Base-by-base conservation (phyloP, 768 basidiomycete genomes). In the Amanita brunnescens region DNA sequence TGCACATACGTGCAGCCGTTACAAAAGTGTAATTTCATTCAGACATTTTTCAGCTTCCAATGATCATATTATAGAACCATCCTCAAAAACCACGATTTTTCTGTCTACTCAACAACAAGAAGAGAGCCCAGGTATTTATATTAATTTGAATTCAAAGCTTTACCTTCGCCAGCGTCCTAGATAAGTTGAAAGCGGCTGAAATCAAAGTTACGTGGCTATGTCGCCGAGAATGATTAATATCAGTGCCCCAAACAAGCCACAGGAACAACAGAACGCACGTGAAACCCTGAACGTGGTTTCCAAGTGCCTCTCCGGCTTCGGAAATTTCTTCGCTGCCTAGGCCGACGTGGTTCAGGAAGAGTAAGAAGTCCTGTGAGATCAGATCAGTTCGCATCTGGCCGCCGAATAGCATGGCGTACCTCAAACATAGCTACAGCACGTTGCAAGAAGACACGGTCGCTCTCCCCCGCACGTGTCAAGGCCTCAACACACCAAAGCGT, bases 401-500 rank as follows among this genome's bases (percentile, higher is more conserved):
- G 33, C 29, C 21, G 20, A 21, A 3, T 12, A 55, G 24, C 0
- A 20, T 3, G 20, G 46, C 75, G 38, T 52, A 90, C 91, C 75
- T 94, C 91, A 55, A 97, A 93, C 87, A 96, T 93, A n/a, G 76
- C 66, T 5, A 88, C 74, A 4, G 92, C 84, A 47, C 77, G 79
- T 12, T 69, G 69, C 12, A 95, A 70, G 57, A 92, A 74, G 6
- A 73, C 57, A 43, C 69, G 73, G 57, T 95, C 87, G 54, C 77
- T 89, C 52, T 87, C 78, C 0, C 92, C 92, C 0, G 88, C 93
- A 8, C 94, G 78, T 0, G 91, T 90, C 55, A 98, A 68, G 0
- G 92, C 92, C 59, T 97, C 93, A 38, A 95, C 72, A 55, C 85
- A 86, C 88, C 87, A 91, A 6, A 91, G 64, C 0, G 87, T 90